Percentiles rank a stretch among this genome's conserved stretches.
Conservation (phyloP, 805 yeast genomes). For the Teunomyces lycoperdinae region DNA sequence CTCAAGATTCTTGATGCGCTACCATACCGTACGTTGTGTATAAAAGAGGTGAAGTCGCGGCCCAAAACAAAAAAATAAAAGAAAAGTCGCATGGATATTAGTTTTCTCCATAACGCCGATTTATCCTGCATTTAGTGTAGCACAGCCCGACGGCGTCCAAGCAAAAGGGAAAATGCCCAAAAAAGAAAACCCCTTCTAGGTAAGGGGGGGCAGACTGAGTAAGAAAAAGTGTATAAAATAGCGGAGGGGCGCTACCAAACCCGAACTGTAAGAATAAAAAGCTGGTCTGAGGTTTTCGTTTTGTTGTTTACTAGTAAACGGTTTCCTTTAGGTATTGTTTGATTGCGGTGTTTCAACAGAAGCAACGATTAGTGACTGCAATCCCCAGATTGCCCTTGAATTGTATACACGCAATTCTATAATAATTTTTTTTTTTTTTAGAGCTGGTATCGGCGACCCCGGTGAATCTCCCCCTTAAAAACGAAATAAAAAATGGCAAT, state of each 20-base stretch:
- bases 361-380: not conserved
- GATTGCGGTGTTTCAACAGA: not conserved
- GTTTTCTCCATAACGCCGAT: not conserved
- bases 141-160: not conserved
- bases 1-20: too few species aligned
- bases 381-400: not conserved
- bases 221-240: not conserved
- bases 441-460: not conserved
- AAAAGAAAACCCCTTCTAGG: not conserved
- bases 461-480: not conserved
- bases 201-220: not conserved
- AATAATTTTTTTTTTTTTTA: not conserved
- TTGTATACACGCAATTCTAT: not conserved
- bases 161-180: not conserved
- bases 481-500: constrained; percentile 4
- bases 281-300: not conserved
- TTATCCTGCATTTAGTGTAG: not conserved
- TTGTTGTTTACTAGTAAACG: too few species aligned
- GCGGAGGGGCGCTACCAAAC: not conserved
- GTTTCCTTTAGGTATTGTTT: too few species aligned
- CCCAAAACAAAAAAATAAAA: too few species aligned
- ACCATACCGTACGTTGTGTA: too few species aligned
- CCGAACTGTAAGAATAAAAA: not conserved
- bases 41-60: too few species aligned
- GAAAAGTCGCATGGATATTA: too few species aligned